phyloP scores from a whole-genome alignment of 352 stramenopile species.

The Phytophthora agathidicida region DNA sequence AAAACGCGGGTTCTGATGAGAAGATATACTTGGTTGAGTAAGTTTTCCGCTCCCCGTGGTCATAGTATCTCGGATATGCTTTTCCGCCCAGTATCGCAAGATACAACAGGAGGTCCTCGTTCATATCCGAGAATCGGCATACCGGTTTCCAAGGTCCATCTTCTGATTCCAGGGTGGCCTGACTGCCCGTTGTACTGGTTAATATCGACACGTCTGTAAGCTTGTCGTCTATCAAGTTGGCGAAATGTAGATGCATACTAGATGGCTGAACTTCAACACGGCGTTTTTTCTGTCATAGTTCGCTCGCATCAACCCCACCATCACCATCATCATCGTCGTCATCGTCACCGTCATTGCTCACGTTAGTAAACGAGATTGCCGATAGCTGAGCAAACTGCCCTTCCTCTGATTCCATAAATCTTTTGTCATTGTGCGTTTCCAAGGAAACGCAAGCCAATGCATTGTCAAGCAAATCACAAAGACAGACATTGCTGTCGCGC shows the following conservation, averaged over 20 bases:
- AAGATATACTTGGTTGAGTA: not conserved
- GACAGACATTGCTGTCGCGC: not conserved
- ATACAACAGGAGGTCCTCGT: conserved; percentile 16
- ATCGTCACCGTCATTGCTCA: too few species aligned
- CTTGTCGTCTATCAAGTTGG: conserved; percentile 5
- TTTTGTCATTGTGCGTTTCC: too few species aligned
- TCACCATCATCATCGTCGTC: too few species aligned
- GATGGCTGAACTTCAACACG: too few species aligned
- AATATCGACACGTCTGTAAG: not conserved
- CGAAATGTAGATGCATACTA: conserved; percentile 8
- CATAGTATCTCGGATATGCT: conserved; percentile 7
- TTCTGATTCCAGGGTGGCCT: not conserved
- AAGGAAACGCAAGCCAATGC: too few species aligned
- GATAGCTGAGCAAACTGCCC: too few species aligned
- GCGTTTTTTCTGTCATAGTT: too few species aligned
- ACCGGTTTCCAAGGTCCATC: not conserved
- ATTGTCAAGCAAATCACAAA: conserved; percentile 14
- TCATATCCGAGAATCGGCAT: not conserved
- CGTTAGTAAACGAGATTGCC: too few species aligned
- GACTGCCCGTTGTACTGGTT: too few species aligned
- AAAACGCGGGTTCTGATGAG: not conserved
- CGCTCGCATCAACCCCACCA: too few species aligned
- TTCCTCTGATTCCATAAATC: too few species aligned
- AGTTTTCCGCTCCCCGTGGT: not conserved
- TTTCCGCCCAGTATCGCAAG: conserved; percentile 13